These are phyloP conservation scores for Avena insularis DNA, from an alignment of 176 grass and related monocot species.

Conservation along the genomic window DNA sequence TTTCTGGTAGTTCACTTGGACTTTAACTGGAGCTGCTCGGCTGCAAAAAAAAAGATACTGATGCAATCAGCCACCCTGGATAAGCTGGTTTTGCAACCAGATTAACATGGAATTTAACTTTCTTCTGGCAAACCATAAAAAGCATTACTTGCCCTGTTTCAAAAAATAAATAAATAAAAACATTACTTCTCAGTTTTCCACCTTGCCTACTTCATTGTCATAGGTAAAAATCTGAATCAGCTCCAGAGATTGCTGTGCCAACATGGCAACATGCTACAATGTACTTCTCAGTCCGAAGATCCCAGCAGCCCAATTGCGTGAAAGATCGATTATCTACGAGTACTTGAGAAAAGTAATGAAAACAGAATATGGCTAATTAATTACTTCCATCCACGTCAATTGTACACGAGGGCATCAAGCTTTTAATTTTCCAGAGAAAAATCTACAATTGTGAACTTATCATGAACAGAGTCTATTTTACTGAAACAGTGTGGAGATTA, in stretches of 20 bases:
- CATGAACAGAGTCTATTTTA: not conserved
- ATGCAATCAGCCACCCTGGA: not conserved
- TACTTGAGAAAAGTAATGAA: constrained; percentile 1
- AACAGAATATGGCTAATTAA: not conserved
- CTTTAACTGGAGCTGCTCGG: not conserved
- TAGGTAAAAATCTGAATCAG: not conserved
- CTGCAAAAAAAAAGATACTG: not conserved
- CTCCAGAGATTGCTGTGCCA: not conserved
- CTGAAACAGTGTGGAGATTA: not conserved
- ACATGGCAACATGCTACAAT: constrained; percentile 5
- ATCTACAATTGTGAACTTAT: not conserved
- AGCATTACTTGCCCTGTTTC: too few species aligned
- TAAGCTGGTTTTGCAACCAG: not conserved
- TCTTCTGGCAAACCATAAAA: not conserved
- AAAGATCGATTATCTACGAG: not conserved
- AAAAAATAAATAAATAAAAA: too few species aligned
- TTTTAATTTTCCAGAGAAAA: not conserved
- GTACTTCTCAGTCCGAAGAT: not conserved
- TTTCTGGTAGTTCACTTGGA: not conserved
- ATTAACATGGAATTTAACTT: constrained; percentile 3
- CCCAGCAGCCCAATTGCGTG: not conserved
- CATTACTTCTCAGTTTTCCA: not conserved
- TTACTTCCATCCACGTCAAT: not conserved
- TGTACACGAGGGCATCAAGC: not conserved
- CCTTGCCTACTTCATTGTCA: not conserved